Evolutionary conservation across 768 basidiomycete genomes (phyloP).

Genomic region (Suillus subaureus): DNA sequence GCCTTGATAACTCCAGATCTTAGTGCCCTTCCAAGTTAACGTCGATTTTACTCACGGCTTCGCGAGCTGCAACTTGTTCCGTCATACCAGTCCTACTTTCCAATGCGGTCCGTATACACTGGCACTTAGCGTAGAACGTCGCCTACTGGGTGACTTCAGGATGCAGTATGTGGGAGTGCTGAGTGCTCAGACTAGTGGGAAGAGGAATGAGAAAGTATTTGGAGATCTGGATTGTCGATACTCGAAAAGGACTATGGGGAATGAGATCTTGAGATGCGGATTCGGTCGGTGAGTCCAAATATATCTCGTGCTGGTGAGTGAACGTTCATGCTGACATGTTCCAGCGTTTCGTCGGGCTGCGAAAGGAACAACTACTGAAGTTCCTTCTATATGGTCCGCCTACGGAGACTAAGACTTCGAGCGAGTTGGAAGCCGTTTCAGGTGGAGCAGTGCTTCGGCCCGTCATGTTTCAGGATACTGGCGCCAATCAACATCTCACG

Average conservation of each 20-base stretch:
- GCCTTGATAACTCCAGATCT: too few relatives aligned
- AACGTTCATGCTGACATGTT: not conserved
- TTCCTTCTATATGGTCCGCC: not conserved
- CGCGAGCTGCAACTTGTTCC: not conserved
- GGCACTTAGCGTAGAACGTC: not conserved
- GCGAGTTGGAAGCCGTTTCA: not conserved
- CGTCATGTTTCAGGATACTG: slow-evolving; percentile 58
- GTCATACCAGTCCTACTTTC: not conserved
- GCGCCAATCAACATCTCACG: slow-evolving; percentile 9
- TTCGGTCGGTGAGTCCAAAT: not conserved
- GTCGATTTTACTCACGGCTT: not conserved
- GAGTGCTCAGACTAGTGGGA: not conserved
- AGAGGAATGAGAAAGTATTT: not conserved
- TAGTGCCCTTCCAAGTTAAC: not conserved
- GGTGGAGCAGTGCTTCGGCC: not conserved
- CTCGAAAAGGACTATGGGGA: not conserved
- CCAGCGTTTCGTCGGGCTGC: not conserved
- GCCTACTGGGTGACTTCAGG: not conserved
- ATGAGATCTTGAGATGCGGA: not conserved
- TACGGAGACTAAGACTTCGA: slow-evolving; percentile 37
- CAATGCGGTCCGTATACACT: not conserved
- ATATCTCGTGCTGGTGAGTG: not conserved
- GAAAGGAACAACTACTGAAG: not conserved
- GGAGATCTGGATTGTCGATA: not conserved
- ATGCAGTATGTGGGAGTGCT: not conserved